These are phyloP conservation scores for Schizophyllum amplum DNA, from an alignment of 1,284 basidiomycete species.

Conservation along the genomic window DNA sequence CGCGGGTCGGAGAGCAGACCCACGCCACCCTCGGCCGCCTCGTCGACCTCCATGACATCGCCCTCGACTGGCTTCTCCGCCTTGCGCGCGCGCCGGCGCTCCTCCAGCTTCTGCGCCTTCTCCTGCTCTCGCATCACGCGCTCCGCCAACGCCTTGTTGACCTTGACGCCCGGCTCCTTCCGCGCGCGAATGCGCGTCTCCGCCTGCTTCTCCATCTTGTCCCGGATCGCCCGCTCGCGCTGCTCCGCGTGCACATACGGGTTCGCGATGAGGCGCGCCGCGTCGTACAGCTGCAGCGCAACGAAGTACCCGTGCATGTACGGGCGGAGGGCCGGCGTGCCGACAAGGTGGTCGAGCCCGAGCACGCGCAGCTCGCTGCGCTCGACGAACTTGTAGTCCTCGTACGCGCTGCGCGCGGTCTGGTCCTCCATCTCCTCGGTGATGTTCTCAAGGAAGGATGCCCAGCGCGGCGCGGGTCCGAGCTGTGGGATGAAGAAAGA, in stretches of 20 bases:
- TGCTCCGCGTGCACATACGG: constrained; percentile 95
- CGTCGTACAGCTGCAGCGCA: constrained; percentile 91
- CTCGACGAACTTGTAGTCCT: constrained; percentile 98
- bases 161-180: constrained; percentile 67
- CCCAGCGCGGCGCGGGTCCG: constrained; percentile 95
- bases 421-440: constrained; percentile 97
- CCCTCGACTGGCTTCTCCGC: constrained; percentile 19
- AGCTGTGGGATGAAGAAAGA: constrained; percentile 93
- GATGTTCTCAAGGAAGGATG: constrained; percentile 94
- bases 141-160: constrained; percentile 92
- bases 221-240: constrained; percentile 79
- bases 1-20: constrained; percentile 81
- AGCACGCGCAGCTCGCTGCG: constrained; percentile 82
- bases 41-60: constrained; percentile 31
- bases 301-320: constrained; percentile 99
- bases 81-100: constrained; percentile 48
- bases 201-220: constrained; percentile 89
- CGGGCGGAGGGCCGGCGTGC: constrained; percentile 91
- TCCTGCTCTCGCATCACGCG: constrained; percentile 74
- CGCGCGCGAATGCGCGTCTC: constrained; percentile 86
- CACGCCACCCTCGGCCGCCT: constrained; percentile 21
- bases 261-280: constrained; percentile 92
- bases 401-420: constrained; percentile 70
- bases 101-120: constrained; percentile 52
- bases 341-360: constrained; percentile 90